A percentile compares a stretch with the other conserved stretches of the same genome.
Conservation (phyloP, 768 basidiomycete genomes). For the Pulveroboletus frians region DNA sequence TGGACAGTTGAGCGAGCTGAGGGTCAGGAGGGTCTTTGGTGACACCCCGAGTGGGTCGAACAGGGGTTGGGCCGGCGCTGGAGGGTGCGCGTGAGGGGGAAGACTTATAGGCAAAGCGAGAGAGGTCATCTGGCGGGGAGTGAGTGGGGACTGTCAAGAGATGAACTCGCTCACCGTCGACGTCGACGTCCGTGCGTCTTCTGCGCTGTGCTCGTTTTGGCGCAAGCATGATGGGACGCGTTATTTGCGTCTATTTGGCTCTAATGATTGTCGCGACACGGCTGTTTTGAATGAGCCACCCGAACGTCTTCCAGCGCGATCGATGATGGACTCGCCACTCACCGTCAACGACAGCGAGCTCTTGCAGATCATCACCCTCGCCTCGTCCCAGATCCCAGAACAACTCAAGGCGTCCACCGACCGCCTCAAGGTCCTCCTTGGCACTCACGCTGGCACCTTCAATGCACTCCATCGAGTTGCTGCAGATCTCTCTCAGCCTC, state of each 20-base stretch:
- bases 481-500: conserved; percentile 50
- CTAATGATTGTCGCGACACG: conserved; percentile 5
- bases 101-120: conserved; percentile 38
- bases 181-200: neutral
- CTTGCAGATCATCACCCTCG: conserved; percentile 57
- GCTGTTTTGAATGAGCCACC: neutral
- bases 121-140: conserved; percentile 10
- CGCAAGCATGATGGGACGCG: conserved; percentile 34
- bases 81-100: neutral
- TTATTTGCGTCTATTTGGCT: conserved; percentile 37
- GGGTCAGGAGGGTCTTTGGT: conserved; percentile 20
- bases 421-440: conserved; percentile 62
- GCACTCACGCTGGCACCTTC: conserved; percentile 60
- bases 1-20: conserved; percentile 44
- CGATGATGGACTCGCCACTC: conserved; percentile 27
- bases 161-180: conserved; percentile 1
- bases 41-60: neutral
- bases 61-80: neutral
- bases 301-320: neutral
- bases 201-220: neutral
- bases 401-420: conserved; percentile 45
- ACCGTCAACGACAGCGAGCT: conserved; percentile 59
- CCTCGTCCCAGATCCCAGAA: conserved; percentile 67
- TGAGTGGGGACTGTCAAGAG: neutral
- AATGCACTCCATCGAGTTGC: conserved; percentile 73